Percentiles rank a stretch among this genome's conserved stretches.
These are phyloP conservation scores for Exutisphaerella laricina DNA, from an alignment of 2,329 filamentous ascomycete species.

Conservation along the genomic window DNA sequence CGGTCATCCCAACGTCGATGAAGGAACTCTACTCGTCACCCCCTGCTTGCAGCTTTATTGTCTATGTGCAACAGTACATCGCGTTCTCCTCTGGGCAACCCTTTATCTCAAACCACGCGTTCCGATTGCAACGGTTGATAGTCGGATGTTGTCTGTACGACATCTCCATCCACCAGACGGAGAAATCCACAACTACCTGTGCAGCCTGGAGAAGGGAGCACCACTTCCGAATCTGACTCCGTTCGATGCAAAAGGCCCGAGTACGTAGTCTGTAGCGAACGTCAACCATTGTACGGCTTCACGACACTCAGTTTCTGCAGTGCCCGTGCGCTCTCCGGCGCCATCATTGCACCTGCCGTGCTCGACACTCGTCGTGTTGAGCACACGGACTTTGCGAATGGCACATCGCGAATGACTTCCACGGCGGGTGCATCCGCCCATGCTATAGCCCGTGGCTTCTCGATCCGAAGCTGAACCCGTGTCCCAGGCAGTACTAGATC, in stretches of 20 bases:
- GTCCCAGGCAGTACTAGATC: slow-evolving; percentile 35
- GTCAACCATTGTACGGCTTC: slow-evolving; percentile 18
- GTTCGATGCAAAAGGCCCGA: too few species aligned
- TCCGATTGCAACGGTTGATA: not conserved
- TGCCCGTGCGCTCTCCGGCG: not conserved
- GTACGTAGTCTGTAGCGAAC: too few species aligned
- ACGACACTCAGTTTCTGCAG: slow-evolving; percentile 15
- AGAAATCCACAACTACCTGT: too few species aligned
- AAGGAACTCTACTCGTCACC: too few species aligned
- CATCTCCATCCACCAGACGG: not conserved
- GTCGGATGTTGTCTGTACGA: not conserved
- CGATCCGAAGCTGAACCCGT: slow-evolving; percentile 56
- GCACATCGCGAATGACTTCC: slow-evolving; percentile 44
- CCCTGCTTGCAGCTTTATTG: too few species aligned
- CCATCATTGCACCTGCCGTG: not conserved
- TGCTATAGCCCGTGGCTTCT: slow-evolving; percentile 68
- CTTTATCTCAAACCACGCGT: not conserved
- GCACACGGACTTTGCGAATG: slow-evolving; percentile 7
- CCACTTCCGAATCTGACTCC: too few species aligned
- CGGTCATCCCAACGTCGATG: too few species aligned
- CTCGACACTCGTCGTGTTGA: slow-evolving; percentile 1
- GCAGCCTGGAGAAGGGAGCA: too few species aligned
- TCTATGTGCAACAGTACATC: too few species aligned
- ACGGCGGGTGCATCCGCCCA: slow-evolving; percentile 67
- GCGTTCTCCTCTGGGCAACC: not conserved